Percentiles rank a stretch among this genome's conserved stretches.
These are phyloP conservation scores for Allium fistulosum DNA, from an alignment of 106 monocot species.

Conservation along the genomic window DNA sequence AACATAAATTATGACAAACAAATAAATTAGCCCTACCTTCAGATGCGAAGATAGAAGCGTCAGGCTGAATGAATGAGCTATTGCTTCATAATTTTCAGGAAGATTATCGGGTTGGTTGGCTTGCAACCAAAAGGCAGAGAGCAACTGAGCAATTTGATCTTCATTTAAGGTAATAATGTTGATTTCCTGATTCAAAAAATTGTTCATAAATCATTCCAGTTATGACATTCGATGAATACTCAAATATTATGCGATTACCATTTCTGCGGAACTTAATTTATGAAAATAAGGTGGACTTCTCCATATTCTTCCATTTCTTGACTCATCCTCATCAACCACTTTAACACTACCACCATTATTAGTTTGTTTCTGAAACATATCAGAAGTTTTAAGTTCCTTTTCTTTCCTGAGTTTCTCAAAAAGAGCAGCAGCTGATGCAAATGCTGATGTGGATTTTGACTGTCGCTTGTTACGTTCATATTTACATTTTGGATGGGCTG, in stretches of 20 bases:
- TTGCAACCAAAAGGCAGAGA: conserved; percentile 89
- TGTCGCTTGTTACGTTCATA: conserved; percentile 59
- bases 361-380: conserved; percentile 27
- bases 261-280: conserved; percentile 33
- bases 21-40: conserved; percentile 37
- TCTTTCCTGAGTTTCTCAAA: conserved; percentile 87
- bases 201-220: background rate
- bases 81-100: conserved; percentile 89
- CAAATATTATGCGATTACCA: no score
- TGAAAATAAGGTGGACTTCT: conserved; percentile 59
- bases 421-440: conserved; percentile 81
- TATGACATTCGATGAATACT: no score
- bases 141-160: conserved; percentile 65
- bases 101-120: conserved; percentile 72
- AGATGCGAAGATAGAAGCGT: conserved; percentile 60
- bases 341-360: conserved; percentile 25
- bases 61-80: conserved; percentile 78
- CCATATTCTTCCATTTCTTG: conserved; percentile 27
- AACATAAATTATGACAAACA: no score
- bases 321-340: conserved; percentile 33
- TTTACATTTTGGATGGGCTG: conserved; percentile 37
- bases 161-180: conserved; percentile 54
- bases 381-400: conserved; percentile 45
- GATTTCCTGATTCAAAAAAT: conserved; percentile 43
- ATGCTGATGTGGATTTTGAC: conserved; percentile 67